Evolutionary conservation across 192 early-diverging fungal species (phyloP), one percentile per base, ranked within the genome.

Genomic region (Gonapodya prolifera): DNA sequence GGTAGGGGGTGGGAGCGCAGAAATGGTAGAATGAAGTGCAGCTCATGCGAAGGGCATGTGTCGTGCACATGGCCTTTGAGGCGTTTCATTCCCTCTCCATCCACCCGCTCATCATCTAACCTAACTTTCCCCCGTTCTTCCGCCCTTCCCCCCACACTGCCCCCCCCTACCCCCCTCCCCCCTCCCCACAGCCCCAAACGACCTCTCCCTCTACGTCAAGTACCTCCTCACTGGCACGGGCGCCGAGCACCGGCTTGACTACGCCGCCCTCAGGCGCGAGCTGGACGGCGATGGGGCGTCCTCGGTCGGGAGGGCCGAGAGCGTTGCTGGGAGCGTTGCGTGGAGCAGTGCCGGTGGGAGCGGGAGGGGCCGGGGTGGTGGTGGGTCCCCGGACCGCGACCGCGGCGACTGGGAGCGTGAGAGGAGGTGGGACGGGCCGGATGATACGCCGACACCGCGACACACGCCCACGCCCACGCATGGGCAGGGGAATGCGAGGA

Each of bases 211-310:
- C 18, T 73, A 73, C 31, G 71, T 73, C 28, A 2, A 29, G 8
- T 73, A 16, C 31, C 71, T 73, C 28, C 71, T 73, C 71, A 30
- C 28, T 29, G 71, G 71, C 71, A 73, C 71, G 28, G 71, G 71
- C 18, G 71, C 71, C 2, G 71, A 73, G 31, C 71, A 32, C 31
- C 32, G 8, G 29, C 8, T 73, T 29, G 71, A 73, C 31, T 73
- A 30, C 32, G 71, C 71, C 71, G 71, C 71, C 8, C 71, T 73
- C 28, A 2, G 71, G 8, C 2, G 32, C 8, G 71, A 73, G 71
- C 71, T 73, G 28, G 71, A 73, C 28, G 31, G 31, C 31, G 28
- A 73, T 8, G 71, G 18, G 28, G 8, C 8, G 8, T 18, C 18
- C 13, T 8, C 8, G 29, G 71, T 8, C 32, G 28, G 71, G 32